A percentile compares a stretch with the other conserved stretches of the same genome.
Evolutionary conservation across 2,329 filamentous ascomycete species (phyloP).

Genomic region (Ascochyta clinopodiicola): DNA sequence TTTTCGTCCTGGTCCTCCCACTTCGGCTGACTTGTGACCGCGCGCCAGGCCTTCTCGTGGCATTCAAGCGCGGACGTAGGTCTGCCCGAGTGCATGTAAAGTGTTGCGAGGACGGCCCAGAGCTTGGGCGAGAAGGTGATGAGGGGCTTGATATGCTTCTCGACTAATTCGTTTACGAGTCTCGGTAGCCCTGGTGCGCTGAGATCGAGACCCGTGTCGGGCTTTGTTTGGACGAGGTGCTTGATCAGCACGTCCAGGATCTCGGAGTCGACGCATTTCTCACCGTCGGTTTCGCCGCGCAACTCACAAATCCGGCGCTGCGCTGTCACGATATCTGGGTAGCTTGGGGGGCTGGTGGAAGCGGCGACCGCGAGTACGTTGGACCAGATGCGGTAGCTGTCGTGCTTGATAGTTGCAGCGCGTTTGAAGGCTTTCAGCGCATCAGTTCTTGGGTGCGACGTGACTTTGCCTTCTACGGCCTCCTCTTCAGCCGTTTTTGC

Average conservation of each 20-base stretch:
- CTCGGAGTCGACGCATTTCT: slow-evolving; percentile 77
- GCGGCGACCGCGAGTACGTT: slow-evolving; percentile 90
- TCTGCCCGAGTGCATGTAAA: slow-evolving; percentile 76
- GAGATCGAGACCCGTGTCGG: slow-evolving; percentile 49
- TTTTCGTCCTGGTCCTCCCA: slow-evolving; percentile 64
- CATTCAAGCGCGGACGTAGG: slow-evolving; percentile 77
- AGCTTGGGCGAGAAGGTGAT: slow-evolving; percentile 81
- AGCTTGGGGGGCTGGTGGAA: slow-evolving; percentile 75
- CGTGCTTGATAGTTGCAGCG: slow-evolving; percentile 80
- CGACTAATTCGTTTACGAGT: slow-evolving; percentile 74
- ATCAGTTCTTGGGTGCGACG: slow-evolving; percentile 65
- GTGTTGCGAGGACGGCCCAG: slow-evolving; percentile 75
- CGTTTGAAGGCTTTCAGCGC: slow-evolving; percentile 86
- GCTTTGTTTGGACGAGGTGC: slow-evolving; percentile 63
- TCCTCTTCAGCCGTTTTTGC: slow-evolving; percentile 44
- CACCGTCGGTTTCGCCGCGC: slow-evolving; percentile 68
- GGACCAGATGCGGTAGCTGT: slow-evolving; percentile 94
- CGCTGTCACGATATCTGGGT: slow-evolving; percentile 77
- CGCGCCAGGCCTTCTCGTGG: slow-evolving; percentile 89
- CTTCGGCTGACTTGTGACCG: slow-evolving; percentile 64
- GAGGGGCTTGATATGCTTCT: slow-evolving; percentile 76
- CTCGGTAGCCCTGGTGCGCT: slow-evolving; percentile 59
- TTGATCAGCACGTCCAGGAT: slow-evolving; percentile 75
- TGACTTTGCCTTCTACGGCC: slow-evolving; percentile 23
- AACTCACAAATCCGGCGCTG: slow-evolving; percentile 78